Evolutionary conservation across 441 rosid species (phyloP).

Genomic region (Erysimum cheiri): DNA sequence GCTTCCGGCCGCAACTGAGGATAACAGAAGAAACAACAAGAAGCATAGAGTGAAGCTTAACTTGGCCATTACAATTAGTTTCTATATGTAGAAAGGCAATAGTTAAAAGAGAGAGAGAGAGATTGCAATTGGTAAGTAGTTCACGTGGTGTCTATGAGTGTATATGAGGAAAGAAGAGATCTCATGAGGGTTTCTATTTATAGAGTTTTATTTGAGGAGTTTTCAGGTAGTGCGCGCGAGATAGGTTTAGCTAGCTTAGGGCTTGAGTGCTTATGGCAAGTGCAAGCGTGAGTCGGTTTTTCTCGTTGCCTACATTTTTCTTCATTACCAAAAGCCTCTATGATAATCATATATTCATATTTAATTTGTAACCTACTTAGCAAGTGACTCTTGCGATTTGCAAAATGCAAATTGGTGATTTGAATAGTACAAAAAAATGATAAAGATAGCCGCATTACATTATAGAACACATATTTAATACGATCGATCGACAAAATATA

Average conservation of each 20-base stretch:
- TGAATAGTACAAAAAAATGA: slow-evolving; percentile 26
- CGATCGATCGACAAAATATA: slow-evolving; percentile 34
- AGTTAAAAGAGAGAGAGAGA: background rate
- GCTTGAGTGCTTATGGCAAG: slow-evolving; percentile 40
- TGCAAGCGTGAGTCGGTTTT: slow-evolving; percentile 44
- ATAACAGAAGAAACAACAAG: slow-evolving; percentile 38
- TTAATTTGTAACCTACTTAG: slow-evolving; percentile 15
- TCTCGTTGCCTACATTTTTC: slow-evolving; percentile 30
- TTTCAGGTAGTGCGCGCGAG: slow-evolving; percentile 26
- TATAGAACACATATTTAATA: slow-evolving; percentile 35
- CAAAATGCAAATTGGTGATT: slow-evolving; percentile 41
- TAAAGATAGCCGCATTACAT: slow-evolving; percentile 35
- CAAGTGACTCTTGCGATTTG: slow-evolving; percentile 42
- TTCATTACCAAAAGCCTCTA: slow-evolving; percentile 32
- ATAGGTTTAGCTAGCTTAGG: slow-evolving; percentile 31
- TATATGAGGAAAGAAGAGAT: slow-evolving; percentile 45
- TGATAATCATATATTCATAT: slow-evolving; percentile 16
- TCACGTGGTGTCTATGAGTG: slow-evolving; percentile 34
- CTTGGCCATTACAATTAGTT: slow-evolving; percentile 40
- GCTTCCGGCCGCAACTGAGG: slow-evolving; percentile 21
- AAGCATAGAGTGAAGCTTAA: slow-evolving; percentile 34
- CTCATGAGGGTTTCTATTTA: slow-evolving; percentile 40
- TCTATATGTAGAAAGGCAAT: slow-evolving; percentile 12
- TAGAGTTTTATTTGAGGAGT: slow-evolving; percentile 34
- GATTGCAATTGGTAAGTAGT: slow-evolving; percentile 27